Evolutionary conservation across 2,329 filamentous ascomycete genomes (phyloP).

Genomic region (Pseudocercospora musae): DNA sequence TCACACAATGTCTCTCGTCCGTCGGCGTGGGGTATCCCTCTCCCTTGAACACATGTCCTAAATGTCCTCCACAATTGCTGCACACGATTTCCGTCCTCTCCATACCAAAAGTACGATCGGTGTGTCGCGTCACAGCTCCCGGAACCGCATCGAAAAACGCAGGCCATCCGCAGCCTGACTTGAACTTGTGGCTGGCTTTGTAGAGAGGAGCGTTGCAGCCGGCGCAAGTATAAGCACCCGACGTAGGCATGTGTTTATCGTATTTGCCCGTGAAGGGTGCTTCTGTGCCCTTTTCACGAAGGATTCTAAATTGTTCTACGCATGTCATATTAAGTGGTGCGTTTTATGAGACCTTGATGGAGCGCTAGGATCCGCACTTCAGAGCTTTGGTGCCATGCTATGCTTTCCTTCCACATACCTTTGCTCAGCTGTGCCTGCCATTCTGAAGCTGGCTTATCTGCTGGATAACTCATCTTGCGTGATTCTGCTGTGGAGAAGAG

Average conservation of each 20-base stretch:
- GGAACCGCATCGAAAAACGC: conserved; percentile 96
- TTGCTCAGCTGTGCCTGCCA: conserved; percentile 82
- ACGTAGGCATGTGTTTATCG: conserved; percentile 75
- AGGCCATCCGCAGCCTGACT: conserved; percentile 94
- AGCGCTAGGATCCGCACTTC: not conserved
- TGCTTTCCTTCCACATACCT: conserved; percentile 45
- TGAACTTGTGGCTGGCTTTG: conserved; percentile 91
- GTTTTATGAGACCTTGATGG: conserved; percentile 18
- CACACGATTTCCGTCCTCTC: conserved; percentile 88
- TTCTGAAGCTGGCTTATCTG: conserved; percentile 75
- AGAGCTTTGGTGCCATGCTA: not conserved
- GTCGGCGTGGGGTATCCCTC: conserved; percentile 82
- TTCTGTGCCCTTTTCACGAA: conserved; percentile 91
- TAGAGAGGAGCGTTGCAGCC: conserved; percentile 86
- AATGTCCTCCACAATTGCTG: conserved; percentile 85
- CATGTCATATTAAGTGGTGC: conserved; percentile 5
- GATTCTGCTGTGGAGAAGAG: conserved; percentile 64
- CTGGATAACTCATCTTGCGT: conserved; percentile 69
- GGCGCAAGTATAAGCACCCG: conserved; percentile 82
- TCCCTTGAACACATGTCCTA: conserved; percentile 89
- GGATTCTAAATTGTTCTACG: conserved; percentile 88
- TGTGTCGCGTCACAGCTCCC: conserved; percentile 79
- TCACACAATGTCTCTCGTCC: conserved; percentile 96
- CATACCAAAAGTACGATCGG: conserved; percentile 78
- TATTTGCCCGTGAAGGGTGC: conserved; percentile 74